Base-by-base conservation (phyloP, 768 basidiomycete species). In the Omphalotus guepiniiformis region DNA sequence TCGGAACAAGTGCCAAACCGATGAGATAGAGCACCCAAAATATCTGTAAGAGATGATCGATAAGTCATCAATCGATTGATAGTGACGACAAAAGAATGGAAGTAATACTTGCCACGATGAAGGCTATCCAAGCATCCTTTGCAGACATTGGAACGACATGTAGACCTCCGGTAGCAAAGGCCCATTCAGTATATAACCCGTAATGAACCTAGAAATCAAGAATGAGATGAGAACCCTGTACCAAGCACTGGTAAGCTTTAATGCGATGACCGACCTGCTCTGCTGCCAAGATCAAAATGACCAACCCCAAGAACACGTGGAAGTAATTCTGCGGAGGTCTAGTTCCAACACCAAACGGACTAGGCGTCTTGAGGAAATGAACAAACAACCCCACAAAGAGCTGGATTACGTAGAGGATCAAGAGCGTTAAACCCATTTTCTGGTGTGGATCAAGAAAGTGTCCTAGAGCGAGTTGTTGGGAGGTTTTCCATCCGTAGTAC, bases 361-460 rank as follows among this genome's bases (percentile, higher is more conserved):
- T 51, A 4, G 64, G 67, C 42, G 67, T 56, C 57, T 83, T 83
- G 62, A 76, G 50, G 42, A 59, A 76, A 60, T 85, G 82, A 37
- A 80, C 74, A 59, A 77, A 41, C 1, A 60, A 47, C 18, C 83
- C 82, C 22, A 80, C 51, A 2, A 65, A 3, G 28, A 78, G 39
- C 58, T 84, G 82, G 5, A 65, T 48, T 46, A 76, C 44, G 58
- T 83, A 83, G 7, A 85, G 62, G 37, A 76, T 64, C 35, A 83
- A 64, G 38, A 84, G 67, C 6, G 71, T 68, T 34, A 78, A 58
- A 12, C 82, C 82, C 30, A 72, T 66, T 59, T 69, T 71, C 70
- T 81, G 64, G 55, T 72, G 82, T 3, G 70, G 63, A 53, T 79
- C 75, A 39, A 61, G 54, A 39, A 71, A 69, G 35, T 69, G 62